Base-by-base conservation (phyloP, 805 yeast species). In the Lipomyces kockii region DNA sequence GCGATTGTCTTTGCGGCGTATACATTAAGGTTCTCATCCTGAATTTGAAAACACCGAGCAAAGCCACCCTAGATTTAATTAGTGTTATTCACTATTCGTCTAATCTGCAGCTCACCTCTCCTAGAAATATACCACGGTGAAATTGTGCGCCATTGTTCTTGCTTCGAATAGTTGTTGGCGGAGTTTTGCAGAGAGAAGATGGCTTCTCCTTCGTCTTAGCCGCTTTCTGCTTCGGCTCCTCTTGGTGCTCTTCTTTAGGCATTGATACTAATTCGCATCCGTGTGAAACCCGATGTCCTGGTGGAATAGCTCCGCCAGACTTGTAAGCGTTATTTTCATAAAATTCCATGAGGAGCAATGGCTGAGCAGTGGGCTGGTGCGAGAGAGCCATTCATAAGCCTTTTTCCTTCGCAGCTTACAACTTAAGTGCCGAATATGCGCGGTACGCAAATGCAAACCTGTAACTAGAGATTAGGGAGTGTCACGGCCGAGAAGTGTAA, bases 1-100 rank as follows among this genome's bases (percentile, higher is more conserved):
- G 99, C 99, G 49, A 95, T 97, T 0, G 99, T 96, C 77, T 95
- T 95, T 39, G 99, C 99, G 22, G 99, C 99, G 79, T 83, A 95
- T 1, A 91, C 85, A 75, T 87, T 86, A 46, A 98, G 98, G 71
- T 85, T 82, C 69, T 92, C 89, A 79, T 93, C 97, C 77, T 90
- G 91, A 83, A 95, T 95, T 78, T 95, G 98, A 80, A 95, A 95
- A 77, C 99, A 95, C 76, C 98, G 87, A 20, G 99, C 99, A 82
- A 95, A 95, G 0, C 99, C 99, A 68, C 99, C 99, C 73, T 74
- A 60, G 27, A n/a, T n/a, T 37, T 43, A 43, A 34, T 46, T 12
- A 22, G 37, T 11, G 14, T 22, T 0, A 3, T 9, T 17, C 32
- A 34, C 3, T n/a, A 32, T 14, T 3, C 11, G 4, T 4, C 62